Conservation (phyloP, 2,329 filamentous ascomycete species). For the Zelopaecilomyces penicillatus region DNA sequence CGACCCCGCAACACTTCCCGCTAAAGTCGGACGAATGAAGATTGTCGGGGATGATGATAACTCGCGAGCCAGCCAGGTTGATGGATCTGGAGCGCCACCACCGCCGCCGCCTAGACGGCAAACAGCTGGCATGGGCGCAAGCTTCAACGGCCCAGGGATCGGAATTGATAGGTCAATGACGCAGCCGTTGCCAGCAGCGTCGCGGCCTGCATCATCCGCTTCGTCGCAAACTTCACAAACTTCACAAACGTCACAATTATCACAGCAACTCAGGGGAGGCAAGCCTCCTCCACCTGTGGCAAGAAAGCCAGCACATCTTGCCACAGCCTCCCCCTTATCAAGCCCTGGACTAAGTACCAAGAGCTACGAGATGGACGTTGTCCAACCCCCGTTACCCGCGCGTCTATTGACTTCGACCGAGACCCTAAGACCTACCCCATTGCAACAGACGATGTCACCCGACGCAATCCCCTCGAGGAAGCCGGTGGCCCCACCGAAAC, state of each 20-base stretch:
- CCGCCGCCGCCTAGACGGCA: conserved; percentile 39
- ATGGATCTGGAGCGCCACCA: conserved; percentile 26
- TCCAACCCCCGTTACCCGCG: conserved; percentile 4
- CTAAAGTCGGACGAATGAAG: conserved; percentile 36
- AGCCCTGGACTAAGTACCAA: conserved; percentile 8
- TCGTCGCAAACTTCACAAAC: conserved; percentile 24
- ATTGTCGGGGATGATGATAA: conserved; percentile 32
- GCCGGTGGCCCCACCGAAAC: conserved; percentile 17
- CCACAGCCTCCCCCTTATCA: conserved; percentile 19
- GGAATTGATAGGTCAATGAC: conserved; percentile 16
- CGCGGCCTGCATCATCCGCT: conserved; percentile 25
- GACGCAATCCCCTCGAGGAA: conserved; percentile 15
- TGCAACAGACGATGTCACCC: conserved; percentile 7
- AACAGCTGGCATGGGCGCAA: conserved; percentile 14
- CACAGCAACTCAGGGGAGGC: conserved; percentile 21
- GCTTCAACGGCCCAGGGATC: conserved; percentile 7
- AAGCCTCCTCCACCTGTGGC: conserved; percentile 50
- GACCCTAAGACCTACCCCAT: neutral
- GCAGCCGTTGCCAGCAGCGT: conserved; percentile 19
- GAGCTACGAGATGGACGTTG: conserved; percentile 9
- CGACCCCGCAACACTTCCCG: conserved; percentile 37
- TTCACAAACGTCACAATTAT: conserved; percentile 18
- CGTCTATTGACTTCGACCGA: conserved; percentile 6
- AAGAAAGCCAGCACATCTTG: conserved; percentile 52
- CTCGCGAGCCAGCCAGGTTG: conserved; percentile 9